Base-by-base conservation (phyloP, 2,329 filamentous ascomycete genomes). In the Graphilbum fragrans region DNA sequence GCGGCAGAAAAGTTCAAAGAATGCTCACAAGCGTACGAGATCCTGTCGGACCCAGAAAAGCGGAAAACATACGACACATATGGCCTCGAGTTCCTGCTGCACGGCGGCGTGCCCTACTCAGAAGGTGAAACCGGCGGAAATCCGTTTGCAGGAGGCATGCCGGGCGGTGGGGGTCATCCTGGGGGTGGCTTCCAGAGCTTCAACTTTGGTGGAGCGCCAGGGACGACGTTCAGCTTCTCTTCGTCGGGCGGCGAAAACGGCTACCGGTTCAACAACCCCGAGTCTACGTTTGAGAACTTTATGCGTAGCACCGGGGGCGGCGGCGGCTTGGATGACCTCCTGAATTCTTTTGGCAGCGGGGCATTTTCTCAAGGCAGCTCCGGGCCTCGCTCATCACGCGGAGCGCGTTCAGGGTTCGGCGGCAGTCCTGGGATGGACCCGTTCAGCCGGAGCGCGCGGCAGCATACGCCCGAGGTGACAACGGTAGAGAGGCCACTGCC, bases 1-100 rank as follows among this genome's bases (percentile, higher is more conserved):
- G 86, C 90, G 9, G 70, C 77, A 46, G 92, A 96, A 59, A 95
- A 90, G 64, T 98, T 98, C 72, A 98, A 98, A 66, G 92, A 96
- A 61, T 84, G 87, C 49, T 94, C 87, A 1, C 88, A 96, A 66
- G 92, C 92, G 43, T 98, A 95, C 67, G 92, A 98, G 65, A 94
- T 98, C 52, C 79, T 98, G 3, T 94, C 86, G 47, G 92, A 98
- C 55, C 88, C 90, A 45, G 88, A 96, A 59, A 98, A 96, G 66
- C 82, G 92, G 55, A 92, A 94, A 62, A 80, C 81, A 34, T 98
- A 98, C 60, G 92, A 98, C 59, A 81, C 90, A 58, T 95, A 81
- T 61, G 92, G 92, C 47, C 80, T 96, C 47, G 92, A 96, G 54
- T 94, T 90, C 65, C 73, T 98, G 39, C 71, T 94, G 25, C 81